Evolutionary conservation across 768 basidiomycete genomes (phyloP).

Genomic region (Dioszegia crocea): DNA sequence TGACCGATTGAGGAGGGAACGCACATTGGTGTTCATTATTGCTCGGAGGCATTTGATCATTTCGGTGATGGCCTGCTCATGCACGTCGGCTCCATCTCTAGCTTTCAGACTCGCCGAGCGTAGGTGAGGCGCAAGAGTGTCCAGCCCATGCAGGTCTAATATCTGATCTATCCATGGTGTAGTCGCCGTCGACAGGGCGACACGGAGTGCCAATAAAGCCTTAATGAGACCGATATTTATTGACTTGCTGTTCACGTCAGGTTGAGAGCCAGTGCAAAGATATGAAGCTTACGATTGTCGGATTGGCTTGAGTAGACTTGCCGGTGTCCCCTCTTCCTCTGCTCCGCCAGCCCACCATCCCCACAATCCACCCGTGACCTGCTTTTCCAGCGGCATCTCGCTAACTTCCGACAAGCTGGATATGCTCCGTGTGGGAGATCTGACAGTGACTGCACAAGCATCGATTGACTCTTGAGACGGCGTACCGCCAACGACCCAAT

Average conservation of each 20-base stretch:
- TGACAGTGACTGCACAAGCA: neutral
- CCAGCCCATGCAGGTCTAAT: slow-evolving; percentile 64
- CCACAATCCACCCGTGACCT: slow-evolving; percentile 69
- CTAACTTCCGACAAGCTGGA: slow-evolving; percentile 14
- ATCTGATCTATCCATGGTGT: slow-evolving; percentile 75
- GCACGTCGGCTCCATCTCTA: slow-evolving; percentile 57
- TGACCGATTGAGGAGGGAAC: slow-evolving; percentile 26
- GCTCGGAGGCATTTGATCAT: slow-evolving; percentile 73
- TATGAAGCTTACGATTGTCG: slow-evolving; percentile 50
- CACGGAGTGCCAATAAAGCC: slow-evolving; percentile 73
- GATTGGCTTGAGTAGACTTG: slow-evolving; percentile 36
- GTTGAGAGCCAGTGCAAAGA: slow-evolving; percentile 16
- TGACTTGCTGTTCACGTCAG: slow-evolving; percentile 14
- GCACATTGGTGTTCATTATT: slow-evolving; percentile 77
- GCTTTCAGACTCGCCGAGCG: slow-evolving; percentile 1
- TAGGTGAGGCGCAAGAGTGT: slow-evolving; percentile 51
- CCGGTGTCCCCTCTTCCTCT: neutral
- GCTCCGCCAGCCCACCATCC: slow-evolving; percentile 68
- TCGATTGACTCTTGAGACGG: neutral
- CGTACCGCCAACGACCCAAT: slow-evolving; percentile 18
- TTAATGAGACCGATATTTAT: slow-evolving; percentile 64
- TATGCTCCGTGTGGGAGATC: slow-evolving; percentile 8
- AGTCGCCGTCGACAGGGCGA: slow-evolving; percentile 78
- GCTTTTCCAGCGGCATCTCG: slow-evolving; percentile 22
- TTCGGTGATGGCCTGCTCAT: slow-evolving; percentile 67